Evolutionary conservation across 805 yeast genomes (phyloP).

Genomic region (Saccharomycopsis olivae): DNA sequence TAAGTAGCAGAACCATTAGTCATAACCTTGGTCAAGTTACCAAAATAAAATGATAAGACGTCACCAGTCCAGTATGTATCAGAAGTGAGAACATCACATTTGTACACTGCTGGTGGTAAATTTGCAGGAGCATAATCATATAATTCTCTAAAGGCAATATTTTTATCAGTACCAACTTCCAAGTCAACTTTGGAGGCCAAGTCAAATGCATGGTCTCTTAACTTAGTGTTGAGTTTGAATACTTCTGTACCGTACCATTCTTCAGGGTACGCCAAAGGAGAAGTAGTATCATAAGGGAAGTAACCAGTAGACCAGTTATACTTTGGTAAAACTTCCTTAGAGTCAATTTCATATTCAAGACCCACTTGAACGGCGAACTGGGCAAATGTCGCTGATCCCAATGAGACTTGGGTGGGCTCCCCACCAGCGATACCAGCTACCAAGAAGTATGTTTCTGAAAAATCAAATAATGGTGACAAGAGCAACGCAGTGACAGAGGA

Average conservation of each 20-base stretch:
- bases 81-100: slow-evolving; percentile 51
- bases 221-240: slow-evolving; percentile 47
- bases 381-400: slow-evolving; percentile 52
- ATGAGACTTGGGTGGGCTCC: slow-evolving; percentile 42
- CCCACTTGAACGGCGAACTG: slow-evolving; percentile 53
- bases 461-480: slow-evolving; percentile 44
- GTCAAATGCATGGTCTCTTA: slow-evolving; percentile 47
- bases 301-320: slow-evolving; percentile 51
- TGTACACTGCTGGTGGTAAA: slow-evolving; percentile 34
- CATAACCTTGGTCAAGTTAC: slow-evolving; percentile 35
- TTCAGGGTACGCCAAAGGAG: slow-evolving; percentile 40
- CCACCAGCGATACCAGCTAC: slow-evolving; percentile 62
- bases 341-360: slow-evolving; percentile 47
- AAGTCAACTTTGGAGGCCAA: slow-evolving; percentile 37
- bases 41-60: slow-evolving; percentile 38
- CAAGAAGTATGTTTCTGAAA: slow-evolving; percentile 48
- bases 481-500: slow-evolving; percentile 43
- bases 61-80: slow-evolving; percentile 53
- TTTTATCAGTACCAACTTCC: slow-evolving; percentile 35
- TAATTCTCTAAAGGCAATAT: slow-evolving; percentile 35
- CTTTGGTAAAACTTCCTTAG: slow-evolving; percentile 32
- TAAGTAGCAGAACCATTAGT: slow-evolving; percentile 51
- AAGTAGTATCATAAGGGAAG: slow-evolving; percentile 42
- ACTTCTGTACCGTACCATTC: slow-evolving; percentile 55
- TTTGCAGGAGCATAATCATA: slow-evolving; percentile 43